These are phyloP conservation scores for Pisolithus albus DNA, from an alignment of 768 basidiomycete species.

Conservation along the genomic window DNA sequence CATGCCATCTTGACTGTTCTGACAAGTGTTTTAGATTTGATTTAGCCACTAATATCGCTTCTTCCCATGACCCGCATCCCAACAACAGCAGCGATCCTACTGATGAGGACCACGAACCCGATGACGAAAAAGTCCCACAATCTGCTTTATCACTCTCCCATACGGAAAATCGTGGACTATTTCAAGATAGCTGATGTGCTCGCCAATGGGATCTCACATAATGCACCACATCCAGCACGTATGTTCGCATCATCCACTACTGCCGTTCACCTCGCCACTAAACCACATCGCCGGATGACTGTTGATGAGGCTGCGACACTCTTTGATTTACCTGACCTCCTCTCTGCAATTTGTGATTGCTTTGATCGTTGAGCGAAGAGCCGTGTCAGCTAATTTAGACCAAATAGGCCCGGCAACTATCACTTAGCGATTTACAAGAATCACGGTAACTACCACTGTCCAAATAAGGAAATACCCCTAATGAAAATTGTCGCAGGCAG, in stretches of 20 bases:
- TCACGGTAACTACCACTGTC: no score
- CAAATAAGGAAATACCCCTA: no score
- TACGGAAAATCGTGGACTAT: not conserved
- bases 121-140: not conserved
- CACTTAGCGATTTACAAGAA: no score
- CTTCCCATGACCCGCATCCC: not conserved
- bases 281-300: not conserved
- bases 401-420: no score
- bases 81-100: not conserved
- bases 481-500: no score
- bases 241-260: conserved; percentile 2
- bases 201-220: not conserved
- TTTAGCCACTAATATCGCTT: not conserved
- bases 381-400: no score
- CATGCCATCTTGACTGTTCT: not conserved
- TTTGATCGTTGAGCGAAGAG: not conserved
- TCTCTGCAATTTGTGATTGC: not conserved
- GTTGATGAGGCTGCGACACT: not conserved
- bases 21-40: not conserved
- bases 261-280: conserved; percentile 2
- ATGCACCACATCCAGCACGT: not conserved
- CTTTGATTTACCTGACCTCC: conserved; percentile 3
- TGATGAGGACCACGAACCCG: not conserved
- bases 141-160: not conserved
- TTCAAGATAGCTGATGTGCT: not conserved